Evolutionary conservation across 2,329 filamentous ascomycete species (phyloP).

Genomic region (Fusarium guadeloupense): DNA sequence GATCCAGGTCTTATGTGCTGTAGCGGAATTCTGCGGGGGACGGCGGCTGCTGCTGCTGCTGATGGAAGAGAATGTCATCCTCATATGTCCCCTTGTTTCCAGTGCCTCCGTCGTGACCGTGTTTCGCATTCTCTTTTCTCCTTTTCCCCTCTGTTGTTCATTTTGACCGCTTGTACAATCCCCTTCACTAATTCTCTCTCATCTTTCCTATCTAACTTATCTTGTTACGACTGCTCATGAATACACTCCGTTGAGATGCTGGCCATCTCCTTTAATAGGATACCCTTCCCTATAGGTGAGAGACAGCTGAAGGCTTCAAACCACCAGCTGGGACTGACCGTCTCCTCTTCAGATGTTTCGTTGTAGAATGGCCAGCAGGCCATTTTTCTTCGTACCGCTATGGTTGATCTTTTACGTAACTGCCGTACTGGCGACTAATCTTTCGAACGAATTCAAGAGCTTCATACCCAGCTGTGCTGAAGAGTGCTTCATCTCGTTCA

Average conservation of each 20-base stretch:
- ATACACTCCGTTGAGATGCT: constrained; percentile 49
- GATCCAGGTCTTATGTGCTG: constrained; percentile 5
- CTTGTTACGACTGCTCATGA: constrained; percentile 39
- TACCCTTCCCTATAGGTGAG: constrained; percentile 42
- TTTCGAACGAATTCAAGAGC: constrained; percentile 52
- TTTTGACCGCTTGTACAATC: constrained; percentile 14
- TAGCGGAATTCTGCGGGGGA: constrained; percentile 10
- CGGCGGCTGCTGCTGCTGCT: constrained; percentile 10
- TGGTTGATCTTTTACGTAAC: constrained; percentile 46
- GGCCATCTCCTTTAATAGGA: constrained; percentile 46
- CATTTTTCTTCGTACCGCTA: constrained; percentile 43
- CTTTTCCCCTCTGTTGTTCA: constrained; percentile 19
- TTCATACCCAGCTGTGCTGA: constrained; percentile 68
- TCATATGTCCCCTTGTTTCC: constrained; percentile 33
- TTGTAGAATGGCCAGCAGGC: constrained; percentile 55
- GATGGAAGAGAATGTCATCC: constrained; percentile 12
- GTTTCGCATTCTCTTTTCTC: constrained; percentile 29
- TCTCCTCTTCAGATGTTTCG: constrained; percentile 50
- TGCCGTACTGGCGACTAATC: constrained; percentile 43
- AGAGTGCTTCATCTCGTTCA: constrained; percentile 69
- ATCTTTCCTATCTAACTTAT: constrained; percentile 27
- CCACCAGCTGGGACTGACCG: constrained; percentile 5
- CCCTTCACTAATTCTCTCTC: constrained; percentile 11
- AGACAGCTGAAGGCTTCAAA: background rate
- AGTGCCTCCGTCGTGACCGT: constrained; percentile 17